These are phyloP conservation scores for Rostrohypoxylon terebratum DNA, from an alignment of 495 filamentous ascomycete genomes.

Conservation along the genomic window DNA sequence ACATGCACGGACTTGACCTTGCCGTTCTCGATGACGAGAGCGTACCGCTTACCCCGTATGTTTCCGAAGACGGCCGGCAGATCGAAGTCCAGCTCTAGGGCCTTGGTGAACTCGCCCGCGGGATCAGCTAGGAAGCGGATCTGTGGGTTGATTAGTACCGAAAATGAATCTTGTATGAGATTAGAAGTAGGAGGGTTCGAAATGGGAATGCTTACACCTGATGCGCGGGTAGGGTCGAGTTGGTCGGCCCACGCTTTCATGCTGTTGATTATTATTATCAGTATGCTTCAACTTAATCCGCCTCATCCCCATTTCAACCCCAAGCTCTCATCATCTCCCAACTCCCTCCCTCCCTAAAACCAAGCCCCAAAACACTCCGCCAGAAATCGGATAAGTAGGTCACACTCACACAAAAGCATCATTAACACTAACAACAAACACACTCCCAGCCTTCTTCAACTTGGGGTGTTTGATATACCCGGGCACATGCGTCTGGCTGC, in stretches of 20 bases:
- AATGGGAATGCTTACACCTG: slow-evolving; percentile 71
- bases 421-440: slow-evolving; percentile 93
- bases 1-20: slow-evolving; percentile 80
- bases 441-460: slow-evolving; percentile 77
- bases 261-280: slow-evolving; percentile 63
- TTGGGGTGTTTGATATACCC: slow-evolving; percentile 82
- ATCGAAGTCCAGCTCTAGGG: slow-evolving; percentile 87
- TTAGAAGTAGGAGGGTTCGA: background rate
- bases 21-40: slow-evolving; percentile 79
- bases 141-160: slow-evolving; percentile 37
- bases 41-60: slow-evolving; percentile 88
- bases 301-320: background rate
- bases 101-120: slow-evolving; percentile 81
- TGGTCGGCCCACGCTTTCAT: slow-evolving; percentile 87
- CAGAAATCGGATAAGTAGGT: no score
- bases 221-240: slow-evolving; percentile 76
- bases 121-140: slow-evolving; percentile 95
- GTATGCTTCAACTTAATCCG: background rate
- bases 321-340: background rate
- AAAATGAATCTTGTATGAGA: background rate
- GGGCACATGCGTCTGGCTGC: slow-evolving; percentile 82
- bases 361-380: background rate
- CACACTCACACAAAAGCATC: slow-evolving; percentile 92
- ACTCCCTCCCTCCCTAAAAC: background rate
- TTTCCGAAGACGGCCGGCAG: slow-evolving; percentile 86